A percentile compares a stretch with the other conserved stretches of the same genome.
phyloP scores from a whole-genome alignment of 2,329 filamentous ascomycete species.

The Metarhizium brunneum region DNA sequence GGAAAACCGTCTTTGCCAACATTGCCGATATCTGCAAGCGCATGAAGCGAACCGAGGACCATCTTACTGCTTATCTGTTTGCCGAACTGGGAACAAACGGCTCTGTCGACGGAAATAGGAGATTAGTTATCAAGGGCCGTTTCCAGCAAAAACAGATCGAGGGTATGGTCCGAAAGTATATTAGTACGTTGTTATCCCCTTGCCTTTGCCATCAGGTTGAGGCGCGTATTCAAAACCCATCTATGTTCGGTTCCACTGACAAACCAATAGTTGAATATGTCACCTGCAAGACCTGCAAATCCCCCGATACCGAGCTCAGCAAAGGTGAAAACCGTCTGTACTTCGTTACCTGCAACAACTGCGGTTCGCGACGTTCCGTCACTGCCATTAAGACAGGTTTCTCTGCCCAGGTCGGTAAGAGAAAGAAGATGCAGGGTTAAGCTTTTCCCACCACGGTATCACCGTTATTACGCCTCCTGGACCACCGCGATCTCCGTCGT shows the following conservation, averaged over 20 bases:
- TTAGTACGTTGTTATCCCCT: slow-evolving; percentile 50
- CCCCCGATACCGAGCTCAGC: slow-evolving; percentile 88
- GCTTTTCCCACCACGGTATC: slow-evolving; percentile 6
- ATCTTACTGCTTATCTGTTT: slow-evolving; percentile 94
- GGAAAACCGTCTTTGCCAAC: slow-evolving; percentile 99
- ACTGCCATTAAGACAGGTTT: slow-evolving; percentile 99
- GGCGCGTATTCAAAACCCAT: too few species aligned
- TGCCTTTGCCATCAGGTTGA: neutral
- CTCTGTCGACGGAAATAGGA: slow-evolving; percentile 84
- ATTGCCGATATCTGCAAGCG: slow-evolving; percentile 97
- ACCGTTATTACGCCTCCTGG: neutral
- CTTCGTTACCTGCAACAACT: slow-evolving; percentile 92
- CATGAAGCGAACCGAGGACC: slow-evolving; percentile 98
- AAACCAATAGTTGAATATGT: slow-evolving; percentile 74
- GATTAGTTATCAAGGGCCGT: slow-evolving; percentile 96
- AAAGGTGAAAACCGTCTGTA: slow-evolving; percentile 99
- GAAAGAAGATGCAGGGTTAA: slow-evolving; percentile 88
- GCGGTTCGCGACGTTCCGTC: slow-evolving; percentile 75
- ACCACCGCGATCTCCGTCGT: neutral
- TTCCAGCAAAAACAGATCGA: slow-evolving; percentile 99
- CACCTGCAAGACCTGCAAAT: slow-evolving; percentile 96
- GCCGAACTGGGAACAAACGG: slow-evolving; percentile 96
- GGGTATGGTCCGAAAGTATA: slow-evolving; percentile 92
- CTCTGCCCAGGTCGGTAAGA: slow-evolving; percentile 98
- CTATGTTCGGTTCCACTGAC: neutral